These are phyloP conservation scores for Posidonia australis DNA, from an alignment of 106 monocot genomes.

Conservation along the genomic window DNA sequence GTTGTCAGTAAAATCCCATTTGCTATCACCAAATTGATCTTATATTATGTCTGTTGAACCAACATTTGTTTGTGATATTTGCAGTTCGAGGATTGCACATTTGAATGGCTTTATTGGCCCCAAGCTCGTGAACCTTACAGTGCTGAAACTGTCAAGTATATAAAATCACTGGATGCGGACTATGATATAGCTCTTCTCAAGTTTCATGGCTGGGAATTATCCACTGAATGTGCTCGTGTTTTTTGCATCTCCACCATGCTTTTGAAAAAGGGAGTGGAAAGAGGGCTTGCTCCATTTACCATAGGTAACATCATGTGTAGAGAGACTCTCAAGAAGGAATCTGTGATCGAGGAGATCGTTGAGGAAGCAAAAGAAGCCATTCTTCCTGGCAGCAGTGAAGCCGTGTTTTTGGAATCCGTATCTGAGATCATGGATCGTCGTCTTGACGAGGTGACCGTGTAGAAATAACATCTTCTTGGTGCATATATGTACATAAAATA, in stretches of 20 bases:
- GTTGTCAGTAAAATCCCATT: too few relatives aligned
- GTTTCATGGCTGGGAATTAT: slow-evolving; percentile 70
- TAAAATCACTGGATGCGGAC: slow-evolving; percentile 65
- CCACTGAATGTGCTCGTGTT: slow-evolving; percentile 44
- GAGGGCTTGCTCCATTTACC: slow-evolving; percentile 56
- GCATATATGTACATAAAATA: neutral
- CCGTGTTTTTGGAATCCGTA: slow-evolving; percentile 46
- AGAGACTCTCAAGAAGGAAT: slow-evolving; percentile 58
- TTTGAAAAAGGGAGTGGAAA: slow-evolving; percentile 71
- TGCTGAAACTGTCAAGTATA: slow-evolving; percentile 45
- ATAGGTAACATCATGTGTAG: slow-evolving; percentile 86
- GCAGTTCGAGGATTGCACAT: slow-evolving; percentile 96
- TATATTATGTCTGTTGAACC: neutral
- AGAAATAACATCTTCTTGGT: neutral
- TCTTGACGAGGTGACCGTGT: slow-evolving; percentile 23
- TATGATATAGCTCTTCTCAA: slow-evolving; percentile 70
- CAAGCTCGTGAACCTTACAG: slow-evolving; percentile 61
- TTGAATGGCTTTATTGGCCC: slow-evolving; percentile 93
- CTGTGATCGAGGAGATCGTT: slow-evolving; percentile 72
- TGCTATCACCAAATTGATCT: too few relatives aligned
- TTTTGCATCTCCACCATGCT: slow-evolving; percentile 83
- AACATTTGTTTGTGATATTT: neutral
- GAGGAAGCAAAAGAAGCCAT: slow-evolving; percentile 41
- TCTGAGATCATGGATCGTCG: slow-evolving; percentile 62
- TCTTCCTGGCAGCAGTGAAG: slow-evolving; percentile 52